Base-by-base conservation (phyloP, 140 eudicot genomes). In the Flaveria floridana region DNA sequence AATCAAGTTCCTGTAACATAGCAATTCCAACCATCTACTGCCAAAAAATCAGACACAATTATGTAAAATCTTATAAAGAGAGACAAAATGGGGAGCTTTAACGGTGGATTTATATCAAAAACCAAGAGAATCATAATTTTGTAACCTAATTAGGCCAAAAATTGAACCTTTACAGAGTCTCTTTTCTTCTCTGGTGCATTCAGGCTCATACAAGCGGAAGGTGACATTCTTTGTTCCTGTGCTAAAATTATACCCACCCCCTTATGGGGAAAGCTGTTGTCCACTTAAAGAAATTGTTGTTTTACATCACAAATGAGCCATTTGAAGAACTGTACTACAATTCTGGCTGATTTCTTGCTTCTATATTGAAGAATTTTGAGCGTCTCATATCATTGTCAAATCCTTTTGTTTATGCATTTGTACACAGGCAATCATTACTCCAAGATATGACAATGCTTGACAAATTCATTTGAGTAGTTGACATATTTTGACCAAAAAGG, bases 401-500 rank as follows among this genome's bases (percentile, higher is more conserved):
- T 80, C 78, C 71, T 70, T 78, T 70, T 57, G 53, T 74, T 74
- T 70, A 74, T 68, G 65, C 81, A 48, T 9, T 63, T 37, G 78
- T 13, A 55, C 52, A 58, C 70, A 41, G 50, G 52, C 61, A 13
- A 73, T 64, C 61, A 82, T 82, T 86, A 91, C 96, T 91, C 96
- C 92, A 95, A 69, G 70, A 95, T 95, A 78, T 95, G 99, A 71
- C 99, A 95, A 79, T 86, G 91, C 68, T 86, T 85, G 56, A 95
- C 76, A 52, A 95, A 95, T 51, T 95, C 99, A 76, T 85, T 95
- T 14, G 99, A 95, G 88, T 91, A 87, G 83, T 95, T 84, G 47
- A 95, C 86, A 61, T 91, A 84, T 82, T 95, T 95, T 73, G 96
- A 85, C 99, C 99, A 95, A 75, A 87, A 95, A 18, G 96, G 99